Evolutionary conservation across 306 rosid species (phyloP).

Genomic region (Canavalia ensiformis): DNA sequence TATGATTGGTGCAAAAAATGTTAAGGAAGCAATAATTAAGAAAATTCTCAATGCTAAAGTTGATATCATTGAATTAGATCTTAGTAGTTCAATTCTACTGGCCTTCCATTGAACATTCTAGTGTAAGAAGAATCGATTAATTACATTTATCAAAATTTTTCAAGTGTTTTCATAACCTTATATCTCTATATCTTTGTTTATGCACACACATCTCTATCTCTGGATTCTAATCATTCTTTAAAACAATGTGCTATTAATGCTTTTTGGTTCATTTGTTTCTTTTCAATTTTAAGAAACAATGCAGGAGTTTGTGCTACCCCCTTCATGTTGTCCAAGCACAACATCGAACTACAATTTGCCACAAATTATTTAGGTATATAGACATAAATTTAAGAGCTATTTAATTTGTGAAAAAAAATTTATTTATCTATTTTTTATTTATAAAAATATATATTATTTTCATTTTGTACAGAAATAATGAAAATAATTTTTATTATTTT

Average conservation of each 20-base stretch:
- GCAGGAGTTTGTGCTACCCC: constrained; percentile 80
- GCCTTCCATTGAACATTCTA: constrained; percentile 70
- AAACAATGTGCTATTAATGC: not conserved
- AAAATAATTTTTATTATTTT: too few species aligned
- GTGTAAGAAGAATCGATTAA: constrained; percentile 54
- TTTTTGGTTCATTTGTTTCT: constrained; percentile 28
- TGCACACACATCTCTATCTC: too few species aligned
- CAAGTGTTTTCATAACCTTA: too few species aligned
- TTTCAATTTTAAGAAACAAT: constrained; percentile 63
- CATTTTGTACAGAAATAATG: too few species aligned
- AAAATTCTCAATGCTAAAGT: constrained; percentile 67
- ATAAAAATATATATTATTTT: too few species aligned
- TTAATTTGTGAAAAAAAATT: too few species aligned
- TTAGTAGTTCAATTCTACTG: constrained; percentile 62
- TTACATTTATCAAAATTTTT: too few species aligned
- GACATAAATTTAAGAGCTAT: too few species aligned
- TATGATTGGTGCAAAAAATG: constrained; percentile 58
- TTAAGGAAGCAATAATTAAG: constrained; percentile 63
- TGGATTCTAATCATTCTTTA: too few species aligned
- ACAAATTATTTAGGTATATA: constrained; percentile 69
- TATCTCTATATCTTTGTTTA: too few species aligned
- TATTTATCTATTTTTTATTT: too few species aligned
- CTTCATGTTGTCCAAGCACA: constrained; percentile 43
- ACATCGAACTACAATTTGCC: constrained; percentile 62
- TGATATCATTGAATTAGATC: constrained; percentile 77